Base-by-base conservation (phyloP, 192 early-diverging fungal genomes). In the Backusella parvicylindrica region DNA sequence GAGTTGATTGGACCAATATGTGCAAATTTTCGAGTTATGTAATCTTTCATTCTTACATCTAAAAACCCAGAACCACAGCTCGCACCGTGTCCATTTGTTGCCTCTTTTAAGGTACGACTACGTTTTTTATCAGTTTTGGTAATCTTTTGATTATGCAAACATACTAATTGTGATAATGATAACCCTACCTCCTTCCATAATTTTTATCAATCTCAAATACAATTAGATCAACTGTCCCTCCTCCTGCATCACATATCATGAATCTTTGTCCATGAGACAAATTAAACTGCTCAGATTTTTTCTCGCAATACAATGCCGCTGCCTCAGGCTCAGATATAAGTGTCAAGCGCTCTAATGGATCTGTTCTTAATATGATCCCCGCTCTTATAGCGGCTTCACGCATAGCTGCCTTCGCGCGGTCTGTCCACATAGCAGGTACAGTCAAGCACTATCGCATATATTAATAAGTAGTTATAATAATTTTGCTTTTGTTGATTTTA, bases 211-310 rank as follows among this genome's bases (percentile, higher is more conserved):
- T 75, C 33, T 75, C 78, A 26, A 75, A 80, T n/a, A 80, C 78
- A 75, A 80, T 84, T 36, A 86, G 76, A 82, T 88, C 86, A 15
- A 88, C 84, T 2, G 86, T 88, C 37, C 86, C 86, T 23, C 86
- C 86, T 37, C 86, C 86, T 43, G 83, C 83, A 75, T 87, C 86
- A 71, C 85, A 84, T 50, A 86, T 80, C 79, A 86, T 81, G 36
- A 86, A 88, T 11, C 78, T 76, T 28, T 83, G 80, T 0, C 83
- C 85, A 64, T 82, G 77, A 4, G 32, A 60, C 8, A 86, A 74
- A 69, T 84, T 74, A 32, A 84, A 84, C 37, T 84, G 81, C 37
- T 84, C 81, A 26, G 77, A 81, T 23, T 82, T 83, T 63, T 82
- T 79, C 47, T 84, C 81, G 38, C 85, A 86, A 38, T 86, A 86